Evolutionary conservation across 768 basidiomycete species (phyloP), one percentile per base, ranked within the genome.

Genomic region (Cyclocybe aegerita): DNA sequence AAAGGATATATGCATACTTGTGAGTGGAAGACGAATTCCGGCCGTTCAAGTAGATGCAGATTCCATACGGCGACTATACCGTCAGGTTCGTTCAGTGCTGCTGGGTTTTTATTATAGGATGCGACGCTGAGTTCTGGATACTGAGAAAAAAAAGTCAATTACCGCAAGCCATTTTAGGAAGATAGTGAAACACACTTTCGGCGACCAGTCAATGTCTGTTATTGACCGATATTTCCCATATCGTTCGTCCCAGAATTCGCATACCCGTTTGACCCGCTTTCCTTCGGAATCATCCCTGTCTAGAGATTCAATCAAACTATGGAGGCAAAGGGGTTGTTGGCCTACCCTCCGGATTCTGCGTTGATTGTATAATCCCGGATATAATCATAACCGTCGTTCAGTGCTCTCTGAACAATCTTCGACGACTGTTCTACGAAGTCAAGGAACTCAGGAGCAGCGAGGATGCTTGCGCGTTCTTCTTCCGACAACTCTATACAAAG

Each of bases 51-150:
- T 4, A 98, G 72, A 65, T 98, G 97, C 33, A 97, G 72, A 66
- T 98, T 98, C 97, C 97, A 99, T 4, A 99, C 88, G 2, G 92
- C 91, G 17, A 96, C 97, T 46, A 98, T 87, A 7, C 97, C 97
- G 57, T 98, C 95, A 0, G 97, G 96, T 64, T 98, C 97, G 59
- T 97, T 95, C 40, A 93, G 67, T 0, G 93, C 90, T 4, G 88
- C 85, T 5, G 93, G 86, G 59, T 98, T 98, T 75, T 97, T 98
- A 76, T 98, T 99, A 65, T 99, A 99, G 3, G 97, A 90, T 0
- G 97, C 94, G 14, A 91, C 91, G 51, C 88, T 90, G 17, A 99
- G 81, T 69, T 99, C 97, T 6, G 94, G 96, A 61, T 92, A 98
- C 96, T 98, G 52, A 9, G 32, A 29, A 47, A 36, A 37, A 36